Evolutionary conservation across 1,284 basidiomycete genomes (phyloP).

Genomic region (Trichosporon sp.): DNA sequence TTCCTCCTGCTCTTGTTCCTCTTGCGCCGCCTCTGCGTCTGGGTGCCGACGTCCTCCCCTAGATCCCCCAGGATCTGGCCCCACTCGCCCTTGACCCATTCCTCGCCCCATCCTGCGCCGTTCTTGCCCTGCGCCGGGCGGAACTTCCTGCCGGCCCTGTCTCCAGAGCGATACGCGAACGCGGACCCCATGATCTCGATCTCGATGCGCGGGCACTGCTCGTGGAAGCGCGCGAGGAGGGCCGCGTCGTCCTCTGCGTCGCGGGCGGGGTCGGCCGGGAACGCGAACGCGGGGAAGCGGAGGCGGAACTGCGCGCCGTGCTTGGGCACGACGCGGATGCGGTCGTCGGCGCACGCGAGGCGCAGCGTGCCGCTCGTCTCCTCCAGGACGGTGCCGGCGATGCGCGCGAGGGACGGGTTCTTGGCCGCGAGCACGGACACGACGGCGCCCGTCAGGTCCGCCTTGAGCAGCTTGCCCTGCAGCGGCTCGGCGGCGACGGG

Average conservation of each 20-base stretch:
- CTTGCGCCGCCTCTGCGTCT: conserved; percentile 23
- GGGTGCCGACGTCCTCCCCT: conserved; percentile 2
- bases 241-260: conserved; percentile 15
- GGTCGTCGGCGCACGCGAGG: conserved; percentile 37
- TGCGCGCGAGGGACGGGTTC: conserved; percentile 42
- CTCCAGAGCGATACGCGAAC: conserved; percentile 49
- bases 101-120: conserved; percentile 45
- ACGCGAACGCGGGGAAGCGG: conserved; percentile 45
- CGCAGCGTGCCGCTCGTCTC: conserved; percentile 52
- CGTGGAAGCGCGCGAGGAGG: conserved; percentile 12
- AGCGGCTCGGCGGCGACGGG: conserved; percentile 33
- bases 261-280: conserved; percentile 10
- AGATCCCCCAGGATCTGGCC: conserved; percentile 1
- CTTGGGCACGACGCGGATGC: conserved; percentile 49
- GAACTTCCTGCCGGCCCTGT: conserved; percentile 51
- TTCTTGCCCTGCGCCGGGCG: conserved; percentile 41
- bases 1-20: conserved; percentile 38
- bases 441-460: conserved; percentile 51
- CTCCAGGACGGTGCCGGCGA: conserved; percentile 50
- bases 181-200: conserved; percentile 49
- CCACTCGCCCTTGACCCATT: conserved; percentile 42
- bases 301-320: conserved; percentile 47
- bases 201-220: conserved; percentile 36
- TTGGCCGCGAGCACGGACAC: conserved; percentile 31
- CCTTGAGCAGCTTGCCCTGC: conserved; percentile 49